Evolutionary conservation across 2,329 filamentous ascomycete species (phyloP), one percentile per base, ranked within the genome.

Genomic region (Blumeria graminis): DNA sequence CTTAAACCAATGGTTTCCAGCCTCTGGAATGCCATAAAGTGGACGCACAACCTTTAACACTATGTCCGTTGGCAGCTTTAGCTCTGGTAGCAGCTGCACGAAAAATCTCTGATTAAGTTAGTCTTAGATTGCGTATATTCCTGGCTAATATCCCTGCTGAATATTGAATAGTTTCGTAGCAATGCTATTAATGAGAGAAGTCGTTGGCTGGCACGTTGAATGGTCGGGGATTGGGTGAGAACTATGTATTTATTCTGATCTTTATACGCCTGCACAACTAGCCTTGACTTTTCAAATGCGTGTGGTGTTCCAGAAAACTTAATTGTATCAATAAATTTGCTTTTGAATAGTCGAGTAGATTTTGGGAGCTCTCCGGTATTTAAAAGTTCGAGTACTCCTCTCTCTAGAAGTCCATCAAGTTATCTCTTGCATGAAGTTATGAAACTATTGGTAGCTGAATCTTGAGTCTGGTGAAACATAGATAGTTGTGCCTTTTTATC

Each of bases 301-400:
- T 57, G 57, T 1, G 9, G 10, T 3, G 50, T 59, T 3, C 54
- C 34, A 13, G 50, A 14, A 22, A 57, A 43, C 32, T 59, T 61
- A 1, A 60, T 54, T 35, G 57, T 33, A 35, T 61, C 57, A 6
- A 61, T 41, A 48, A 59, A 58, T n/a, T 56, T 18, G 11, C 45
- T 48, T 7, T 22, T 7, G 14, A 48, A 48, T 4, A 48, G 11
- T 28, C 45, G 18, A 9, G 41, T 18, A 8, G 41, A 46, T 46
- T 8, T 46, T 3, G 41, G 41, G 2, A 55, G 11, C 6, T 35
- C 16, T 11, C 39, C 16, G 4, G 22, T 55, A 1, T 14, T 6
- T 3, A 54, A 5, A n/a, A 32, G 1, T 50, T 48, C 18, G n/a
- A 57, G 51, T 4, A 57, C 39, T 14, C 33, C 41, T 14, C n/a